A percentile compares a stretch with the other conserved stretches of the same genome.
Evolutionary conservation across 2,329 filamentous ascomycete genomes (phyloP).

Genomic region (Cyanodermella asteris): DNA sequence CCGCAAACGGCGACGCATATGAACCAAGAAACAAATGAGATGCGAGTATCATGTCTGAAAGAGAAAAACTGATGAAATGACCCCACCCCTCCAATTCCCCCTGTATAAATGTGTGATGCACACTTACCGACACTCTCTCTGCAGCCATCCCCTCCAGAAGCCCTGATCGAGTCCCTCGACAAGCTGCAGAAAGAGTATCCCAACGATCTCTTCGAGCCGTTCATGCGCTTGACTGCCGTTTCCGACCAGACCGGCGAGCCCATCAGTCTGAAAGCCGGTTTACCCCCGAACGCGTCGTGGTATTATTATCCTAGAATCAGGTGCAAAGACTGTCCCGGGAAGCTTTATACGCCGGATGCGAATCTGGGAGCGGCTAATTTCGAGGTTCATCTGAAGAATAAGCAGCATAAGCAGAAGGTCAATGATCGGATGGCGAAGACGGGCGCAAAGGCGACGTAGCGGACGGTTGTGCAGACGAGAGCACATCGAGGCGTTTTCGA

Average conservation of each 20-base stretch:
- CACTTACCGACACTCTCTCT: no score
- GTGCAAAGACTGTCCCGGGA: constrained; percentile 80
- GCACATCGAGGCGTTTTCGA: no score
- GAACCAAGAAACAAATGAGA: no score
- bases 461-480: no score
- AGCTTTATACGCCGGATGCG: constrained; percentile 78
- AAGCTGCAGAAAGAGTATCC: constrained; percentile 50
- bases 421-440: constrained; percentile 25
- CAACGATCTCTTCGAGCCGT: constrained; percentile 64
- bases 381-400: constrained; percentile 75
- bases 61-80: no score
- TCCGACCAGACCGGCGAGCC: constrained; percentile 21
- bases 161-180: constrained; percentile 57
- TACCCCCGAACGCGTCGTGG: constrained; percentile 43
- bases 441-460: neutral
- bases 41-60: no score
- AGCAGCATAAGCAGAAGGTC: constrained; percentile 53
- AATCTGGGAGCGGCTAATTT: constrained; percentile 76
- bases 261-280: constrained; percentile 16
- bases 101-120: no score
- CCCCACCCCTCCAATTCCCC: no score
- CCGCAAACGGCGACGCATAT: no score
- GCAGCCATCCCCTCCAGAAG: constrained; percentile 58
- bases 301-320: constrained; percentile 76
- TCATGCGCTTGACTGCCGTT: constrained; percentile 76